Evolutionary conservation across 305 asterid genomes (phyloP), one percentile per base, ranked within the genome.

Genomic region (Fraxinus angustifolia): DNA sequence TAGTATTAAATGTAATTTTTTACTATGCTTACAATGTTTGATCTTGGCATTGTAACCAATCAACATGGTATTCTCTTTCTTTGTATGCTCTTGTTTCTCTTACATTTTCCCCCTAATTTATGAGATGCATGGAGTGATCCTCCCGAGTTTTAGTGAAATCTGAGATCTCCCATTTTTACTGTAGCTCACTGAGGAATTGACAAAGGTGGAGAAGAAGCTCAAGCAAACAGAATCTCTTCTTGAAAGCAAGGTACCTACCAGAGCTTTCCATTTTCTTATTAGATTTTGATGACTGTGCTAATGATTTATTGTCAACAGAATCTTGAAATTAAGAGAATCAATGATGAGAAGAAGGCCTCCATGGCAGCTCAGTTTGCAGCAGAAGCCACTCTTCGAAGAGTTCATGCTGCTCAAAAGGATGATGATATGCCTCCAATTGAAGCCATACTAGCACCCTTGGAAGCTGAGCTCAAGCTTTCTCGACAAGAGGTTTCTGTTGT

Each of bases 331-430:
- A 96, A 96, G 91, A 93, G 92, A 91, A 92, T 94, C 67, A 96
- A 92, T 84, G 99, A 96, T 89, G 99, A 96, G 79, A 96, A 96
- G 92, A 96, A 91, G 94, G 97, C 99, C 53, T 94, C 99, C 73
- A 93, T 96, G 98, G 97, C 98, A 67, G 99, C 98, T 76, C 99
- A 96, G 84, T 96, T 96, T 91, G 99, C 99, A 4, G 99, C 99
- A 77, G 99, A 96, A 89, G 99, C 99, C 81, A 94, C 99, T 77
- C 97, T 96, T 87, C 91, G 99, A 30, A 90, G 99, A 87, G 99
- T 96, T 82, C 99, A 96, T 84, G 93, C 94, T 82, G 98, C 97
- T 83, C 97, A 96, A 82, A 96, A 94, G 87, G 99, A 96, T 82
- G 99, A 96, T 84, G 99, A 96, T 81, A 96, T 96, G 98, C 98